phyloP scores from a whole-genome alignment of 352 stramenopile genomes.

The Phytopythium helicoides region DNA sequence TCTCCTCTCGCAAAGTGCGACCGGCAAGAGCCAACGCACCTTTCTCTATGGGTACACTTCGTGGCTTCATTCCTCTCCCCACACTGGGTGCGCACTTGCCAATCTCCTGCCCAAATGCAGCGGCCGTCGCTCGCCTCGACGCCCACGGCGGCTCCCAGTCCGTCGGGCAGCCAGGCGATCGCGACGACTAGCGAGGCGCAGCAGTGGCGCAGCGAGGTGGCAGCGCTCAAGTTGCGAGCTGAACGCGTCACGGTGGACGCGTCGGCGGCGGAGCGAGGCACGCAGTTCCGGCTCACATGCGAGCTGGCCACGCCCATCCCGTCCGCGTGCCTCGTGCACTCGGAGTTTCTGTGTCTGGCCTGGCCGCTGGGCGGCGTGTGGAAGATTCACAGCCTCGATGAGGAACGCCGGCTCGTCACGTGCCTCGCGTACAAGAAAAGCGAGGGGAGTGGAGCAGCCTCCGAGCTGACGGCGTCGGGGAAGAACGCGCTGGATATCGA shows the following conservation, averaged over 20 bases:
- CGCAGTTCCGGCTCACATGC: constrained; percentile 42
- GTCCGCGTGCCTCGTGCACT: constrained; percentile 19
- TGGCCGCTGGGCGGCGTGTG: constrained; percentile 52
- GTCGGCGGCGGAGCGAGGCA: constrained; percentile 31
- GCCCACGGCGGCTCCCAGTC: too few species aligned
- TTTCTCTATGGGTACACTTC: too few species aligned
- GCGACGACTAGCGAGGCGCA: constrained; percentile 21
- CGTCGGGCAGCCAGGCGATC: not conserved
- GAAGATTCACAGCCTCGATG: constrained; percentile 30
- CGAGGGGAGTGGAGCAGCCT: constrained; percentile 23
- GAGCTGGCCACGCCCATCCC: constrained; percentile 41
- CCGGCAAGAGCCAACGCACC: too few species aligned
- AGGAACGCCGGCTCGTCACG: constrained; percentile 22
- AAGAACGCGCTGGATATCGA: not conserved
- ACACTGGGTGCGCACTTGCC: too few species aligned
- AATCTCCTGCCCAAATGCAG: too few species aligned
- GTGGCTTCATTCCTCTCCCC: too few species aligned
- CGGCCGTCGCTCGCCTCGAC: too few species aligned
- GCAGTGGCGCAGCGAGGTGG: constrained; percentile 40
- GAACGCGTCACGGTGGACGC: constrained; percentile 47
- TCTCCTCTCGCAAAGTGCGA: too few species aligned
- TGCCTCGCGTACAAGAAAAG: constrained; percentile 45
- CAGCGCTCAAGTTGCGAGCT: constrained; percentile 33
- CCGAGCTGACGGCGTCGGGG: not conserved
- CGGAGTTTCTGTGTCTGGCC: constrained; percentile 39